These are phyloP conservation scores for Quambalaria eucalypti DNA, from an alignment of 1,284 basidiomycete genomes.

Conservation along the genomic window DNA sequence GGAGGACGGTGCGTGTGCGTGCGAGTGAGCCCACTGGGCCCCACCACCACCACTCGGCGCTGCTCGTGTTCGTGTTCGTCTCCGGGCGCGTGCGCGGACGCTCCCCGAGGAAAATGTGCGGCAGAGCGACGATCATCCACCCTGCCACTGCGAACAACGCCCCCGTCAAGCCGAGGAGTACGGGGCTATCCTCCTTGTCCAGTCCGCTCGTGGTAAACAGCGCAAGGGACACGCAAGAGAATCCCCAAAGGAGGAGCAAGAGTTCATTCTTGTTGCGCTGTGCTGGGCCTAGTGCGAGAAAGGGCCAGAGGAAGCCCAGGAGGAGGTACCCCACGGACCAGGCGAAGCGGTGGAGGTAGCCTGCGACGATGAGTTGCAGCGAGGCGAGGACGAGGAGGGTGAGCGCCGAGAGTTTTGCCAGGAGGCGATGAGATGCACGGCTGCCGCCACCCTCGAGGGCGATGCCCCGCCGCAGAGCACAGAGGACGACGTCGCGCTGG, in stretches of 20 bases:
- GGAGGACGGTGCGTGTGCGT: slow-evolving; percentile 21
- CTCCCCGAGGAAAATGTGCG: slow-evolving; percentile 13
- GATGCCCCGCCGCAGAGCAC: neutral
- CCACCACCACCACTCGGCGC: too few relatives aligned
- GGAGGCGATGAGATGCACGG: neutral
- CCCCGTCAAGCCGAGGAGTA: slow-evolving; percentile 22
- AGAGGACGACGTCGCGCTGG: slow-evolving; percentile 16
- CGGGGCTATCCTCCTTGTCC: slow-evolving; percentile 61
- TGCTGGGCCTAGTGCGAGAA: slow-evolving; percentile 15
- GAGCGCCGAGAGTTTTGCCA: neutral
- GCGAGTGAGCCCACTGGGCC: too few relatives aligned
- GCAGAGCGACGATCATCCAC: slow-evolving; percentile 3
- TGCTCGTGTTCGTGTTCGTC: too few relatives aligned
- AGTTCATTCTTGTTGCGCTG: slow-evolving; percentile 31
- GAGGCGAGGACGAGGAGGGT: slow-evolving; percentile 8
- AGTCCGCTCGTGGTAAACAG: slow-evolving; percentile 66
- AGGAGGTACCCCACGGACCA: slow-evolving; percentile 64
- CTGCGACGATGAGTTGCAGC: slow-evolving; percentile 62
- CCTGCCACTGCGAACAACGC: slow-evolving; percentile 17
- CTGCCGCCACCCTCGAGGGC: neutral
- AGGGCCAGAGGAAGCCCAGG: slow-evolving; percentile 60
- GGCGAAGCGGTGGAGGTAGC: slow-evolving; percentile 55
- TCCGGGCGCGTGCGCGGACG: neutral
- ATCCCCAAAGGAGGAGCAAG: slow-evolving; percentile 53
- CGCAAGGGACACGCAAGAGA: slow-evolving; percentile 55